Evolutionary conservation across 2,329 filamentous ascomycete species (phyloP).

Genomic region (Apiospora marii): DNA sequence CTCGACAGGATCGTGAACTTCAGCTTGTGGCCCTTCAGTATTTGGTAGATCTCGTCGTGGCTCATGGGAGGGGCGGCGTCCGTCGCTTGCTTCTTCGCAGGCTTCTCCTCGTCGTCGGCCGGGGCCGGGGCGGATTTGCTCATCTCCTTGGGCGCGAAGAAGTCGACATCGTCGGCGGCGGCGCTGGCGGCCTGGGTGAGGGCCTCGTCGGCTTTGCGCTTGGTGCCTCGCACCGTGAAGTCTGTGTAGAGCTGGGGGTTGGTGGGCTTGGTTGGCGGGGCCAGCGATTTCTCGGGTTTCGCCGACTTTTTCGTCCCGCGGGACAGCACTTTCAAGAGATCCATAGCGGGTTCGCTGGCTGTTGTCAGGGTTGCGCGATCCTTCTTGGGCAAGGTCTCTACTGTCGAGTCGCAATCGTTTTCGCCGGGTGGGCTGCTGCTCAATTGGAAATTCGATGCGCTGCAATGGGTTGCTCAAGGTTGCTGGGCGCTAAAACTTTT

Average conservation of each 20-base stretch:
- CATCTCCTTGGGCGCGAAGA: slow-evolving; percentile 61
- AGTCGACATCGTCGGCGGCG: slow-evolving; percentile 58
- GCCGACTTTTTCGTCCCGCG: slow-evolving; percentile 69
- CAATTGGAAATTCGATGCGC: background rate
- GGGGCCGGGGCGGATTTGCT: slow-evolving; percentile 32
- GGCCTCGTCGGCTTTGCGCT: slow-evolving; percentile 61
- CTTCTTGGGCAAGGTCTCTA: background rate
- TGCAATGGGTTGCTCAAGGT: background rate
- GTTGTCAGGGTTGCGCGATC: background rate
- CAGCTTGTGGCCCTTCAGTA: slow-evolving; percentile 81
- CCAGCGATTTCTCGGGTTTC: slow-evolving; percentile 45
- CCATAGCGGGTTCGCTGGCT: slow-evolving; percentile 55
- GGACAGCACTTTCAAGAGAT: slow-evolving; percentile 77
- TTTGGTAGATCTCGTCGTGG: slow-evolving; percentile 75
- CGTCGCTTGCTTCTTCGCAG: slow-evolving; percentile 35
- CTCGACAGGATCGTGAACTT: slow-evolving; percentile 81
- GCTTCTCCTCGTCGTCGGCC: slow-evolving; percentile 32
- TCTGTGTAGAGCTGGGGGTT: slow-evolving; percentile 78
- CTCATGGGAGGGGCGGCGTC: slow-evolving; percentile 55
- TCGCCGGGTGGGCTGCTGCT: background rate
- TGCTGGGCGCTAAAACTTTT: slow-evolving; percentile 8
- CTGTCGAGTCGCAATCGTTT: background rate
- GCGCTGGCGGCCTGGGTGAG: slow-evolving; percentile 44
- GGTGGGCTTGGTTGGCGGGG: slow-evolving; percentile 52
- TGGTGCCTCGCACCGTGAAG: slow-evolving; percentile 52